Conservation (phyloP, 345 rosid species). For the Lenwebbia sp. region DNA sequence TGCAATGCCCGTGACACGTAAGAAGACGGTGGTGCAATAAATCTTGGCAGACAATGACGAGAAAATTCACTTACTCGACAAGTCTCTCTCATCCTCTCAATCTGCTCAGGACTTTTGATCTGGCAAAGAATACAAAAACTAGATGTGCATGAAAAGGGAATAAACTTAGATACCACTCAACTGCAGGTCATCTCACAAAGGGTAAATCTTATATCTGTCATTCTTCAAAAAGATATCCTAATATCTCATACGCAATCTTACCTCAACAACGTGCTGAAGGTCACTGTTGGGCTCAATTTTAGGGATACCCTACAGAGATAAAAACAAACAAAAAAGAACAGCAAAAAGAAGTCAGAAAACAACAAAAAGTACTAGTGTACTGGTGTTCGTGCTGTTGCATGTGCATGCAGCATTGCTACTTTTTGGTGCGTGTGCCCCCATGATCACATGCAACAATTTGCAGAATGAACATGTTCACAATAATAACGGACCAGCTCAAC, state of each 20-base stretch:
- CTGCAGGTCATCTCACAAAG: not conserved
- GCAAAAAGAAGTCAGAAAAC: not conserved
- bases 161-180: not conserved
- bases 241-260: not conserved
- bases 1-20: not conserved
- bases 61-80: slow-evolving; percentile 49
- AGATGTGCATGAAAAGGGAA: not conserved
- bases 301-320: slow-evolving; percentile 57
- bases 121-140: slow-evolving; percentile 13
- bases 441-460: not conserved
- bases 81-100: slow-evolving; percentile 81
- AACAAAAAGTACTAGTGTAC: not conserved
- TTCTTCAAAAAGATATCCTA: not conserved
- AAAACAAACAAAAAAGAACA: not conserved
- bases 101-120: slow-evolving; percentile 84
- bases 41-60: not conserved
- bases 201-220: not conserved
- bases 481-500: not conserved
- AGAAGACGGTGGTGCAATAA: not conserved
- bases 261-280: slow-evolving; percentile 83
- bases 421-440: not conserved
- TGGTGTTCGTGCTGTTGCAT: not conserved
- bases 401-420: not conserved
- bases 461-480: not conserved
- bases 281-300: slow-evolving; percentile 85